Base-by-base conservation (phyloP, 139 green algal genomes). In the Volvox reticuliferus region DNA sequence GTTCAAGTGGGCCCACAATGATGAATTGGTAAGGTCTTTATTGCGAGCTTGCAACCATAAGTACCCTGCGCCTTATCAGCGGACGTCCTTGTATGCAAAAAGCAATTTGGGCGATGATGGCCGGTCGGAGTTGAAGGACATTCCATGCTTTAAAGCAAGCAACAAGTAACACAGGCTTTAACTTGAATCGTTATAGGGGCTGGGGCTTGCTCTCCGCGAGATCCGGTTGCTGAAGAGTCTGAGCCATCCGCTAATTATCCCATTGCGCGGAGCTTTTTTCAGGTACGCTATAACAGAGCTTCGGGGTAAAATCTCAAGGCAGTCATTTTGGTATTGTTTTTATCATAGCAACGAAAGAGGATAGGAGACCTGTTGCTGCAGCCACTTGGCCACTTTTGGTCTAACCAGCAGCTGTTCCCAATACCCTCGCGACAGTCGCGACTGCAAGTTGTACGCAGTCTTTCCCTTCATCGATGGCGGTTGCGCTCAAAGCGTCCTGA, bases 401-500 rank as follows among this genome's bases (percentile, higher is more conserved):
- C 44, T 55, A 55, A 55, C 44, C 44, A 55, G 44, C 44, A 55
- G 44, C 44, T 55, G 44, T 55, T 55, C 44, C 44, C 44, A 14
- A 55, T 55, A 55, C 44, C 44, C 44, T 55, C 44, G 44, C 44
- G 44, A 35, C 85, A 82, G 69, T 26, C 85, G 69, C 37, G 69
- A 24, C 1, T 33, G 17, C 50, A 68, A n/a, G 21, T 19, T 76
- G 18, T 89, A 75, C 67, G 89, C 61, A 37, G 82, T 88, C 26
- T 92, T 82, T 36, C 87, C 82, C 50, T 89, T 63, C 75, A 87
- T 85, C 3, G 65, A 85, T 5, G 86, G 86, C 0, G 86, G 75
- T 16, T 91, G 86, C 86, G 30, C 18, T 14, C 55, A 77, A 62
- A 19, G 33, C 21, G 12, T 84, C 21, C 75, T 91, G 75, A 20